Base-by-base conservation (phyloP, 2,329 filamentous ascomycete genomes). In the Phyllosticta paracitricarpa region DNA sequence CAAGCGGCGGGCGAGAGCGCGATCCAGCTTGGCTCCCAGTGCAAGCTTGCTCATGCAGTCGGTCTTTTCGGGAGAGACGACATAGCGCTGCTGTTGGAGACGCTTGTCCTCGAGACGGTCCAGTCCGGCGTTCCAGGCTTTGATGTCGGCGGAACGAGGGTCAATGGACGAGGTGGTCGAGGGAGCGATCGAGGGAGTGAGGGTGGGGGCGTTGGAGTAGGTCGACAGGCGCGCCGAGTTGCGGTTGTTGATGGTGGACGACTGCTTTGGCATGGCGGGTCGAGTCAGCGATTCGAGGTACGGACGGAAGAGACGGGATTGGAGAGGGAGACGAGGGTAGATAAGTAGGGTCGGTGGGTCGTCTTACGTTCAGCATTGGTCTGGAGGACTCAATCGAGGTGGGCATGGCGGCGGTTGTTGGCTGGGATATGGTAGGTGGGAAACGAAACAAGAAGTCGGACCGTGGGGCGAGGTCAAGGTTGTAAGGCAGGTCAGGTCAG, bases 21-120 rank as follows among this genome's bases (percentile, higher is more conserved):
- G 86, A 73, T 96, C 91, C 51, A 96, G 84, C 78, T 96, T 96
- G 63, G 91, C 91, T 56, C 91, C 89, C 58, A 96, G 83, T 48
- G 91, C 91, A 62, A 96, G 82, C 78, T 95, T 95, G 78, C 85
- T 87, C 75, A 96, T 80, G 72, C 88, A 87, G 69, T 90, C 89
- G 22, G 82, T 84, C 81, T 96, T 95, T 75, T 93, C 86, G 65
- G 88, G 84, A 72, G 81, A 88, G 65, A 92, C 84, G 61, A 85
- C 81, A 70, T 92, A 92, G 67, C 92, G 88, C 78, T 97, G 92
- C 69, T 88, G 84, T 67, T 84, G 79, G 28, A 96, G 85, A 56
- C 88, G 89, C 76, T 90, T 91, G 80, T 96, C 94, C 75, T 95
- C 89, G 77, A 97, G 89, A 70, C 91, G 89, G 69, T 91, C 87